Percentiles rank a stretch among this genome's conserved stretches.
Conservation (phyloP, 1,284 basidiomycete species). For the Pseudozyma pruni region DNA sequence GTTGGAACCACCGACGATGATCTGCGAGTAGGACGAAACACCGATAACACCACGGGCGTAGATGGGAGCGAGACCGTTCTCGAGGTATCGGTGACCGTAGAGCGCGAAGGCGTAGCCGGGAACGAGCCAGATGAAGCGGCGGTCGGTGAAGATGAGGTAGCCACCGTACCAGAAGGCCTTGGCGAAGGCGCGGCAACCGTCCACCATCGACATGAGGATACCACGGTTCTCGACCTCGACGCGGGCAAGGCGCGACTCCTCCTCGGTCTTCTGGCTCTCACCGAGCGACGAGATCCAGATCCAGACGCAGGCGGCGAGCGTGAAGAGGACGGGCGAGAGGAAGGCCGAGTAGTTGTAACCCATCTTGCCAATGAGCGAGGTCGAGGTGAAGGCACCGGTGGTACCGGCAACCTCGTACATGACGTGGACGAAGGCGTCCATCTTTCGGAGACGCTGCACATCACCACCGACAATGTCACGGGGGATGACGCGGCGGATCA, state of each 20-base stretch:
- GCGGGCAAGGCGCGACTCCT: conserved; percentile 29
- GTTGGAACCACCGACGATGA: conserved; percentile 57
- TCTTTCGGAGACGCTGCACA: conserved; percentile 63
- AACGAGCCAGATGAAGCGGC: conserved; percentile 68
- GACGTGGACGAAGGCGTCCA: conserved; percentile 69
- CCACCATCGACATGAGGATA: conserved; percentile 43
- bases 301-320: conserved; percentile 55
- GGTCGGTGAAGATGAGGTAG: conserved; percentile 59
- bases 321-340: conserved; percentile 65
- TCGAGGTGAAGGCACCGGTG: conserved; percentile 67
- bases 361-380: conserved; percentile 66
- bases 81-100: conserved; percentile 69
- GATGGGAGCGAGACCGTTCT: conserved; percentile 68
- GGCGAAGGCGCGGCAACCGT: conserved; percentile 58
- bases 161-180: conserved; percentile 67
- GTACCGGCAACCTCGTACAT: conserved; percentile 69
- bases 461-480: conserved; percentile 67
- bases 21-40: conserved; percentile 67
- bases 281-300: conserved; percentile 56
- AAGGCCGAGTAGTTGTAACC: conserved; percentile 68
- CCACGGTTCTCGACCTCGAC: conserved; percentile 40
- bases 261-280: conserved; percentile 37
- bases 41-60: conserved; percentile 66
- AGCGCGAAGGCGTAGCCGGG: conserved; percentile 67
- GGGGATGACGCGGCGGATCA: conserved; percentile 68